Base-by-base conservation (phyloP, 1,284 basidiomycete genomes). In the Leccinum insigne region DNA sequence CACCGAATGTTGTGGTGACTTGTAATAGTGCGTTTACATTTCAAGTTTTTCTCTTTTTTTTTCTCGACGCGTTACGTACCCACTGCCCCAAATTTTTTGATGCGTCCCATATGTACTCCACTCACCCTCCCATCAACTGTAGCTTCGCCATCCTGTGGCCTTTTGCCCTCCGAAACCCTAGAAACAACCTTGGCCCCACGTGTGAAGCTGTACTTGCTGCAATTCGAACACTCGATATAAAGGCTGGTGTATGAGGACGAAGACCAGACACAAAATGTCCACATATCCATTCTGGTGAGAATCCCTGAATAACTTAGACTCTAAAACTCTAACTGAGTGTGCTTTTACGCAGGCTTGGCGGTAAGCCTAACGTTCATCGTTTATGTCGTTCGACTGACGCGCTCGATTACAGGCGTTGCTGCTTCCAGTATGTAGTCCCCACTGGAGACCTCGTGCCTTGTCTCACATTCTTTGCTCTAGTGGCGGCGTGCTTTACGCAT, bases 401-500 rank as follows among this genome's bases (percentile, higher is more conserved):
- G 4, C 56, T 60, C 52, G 47, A 57, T 54, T 9, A 56, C 60
- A 93, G 91, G 91, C 42, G 83, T 92, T 56, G 91, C 89, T 59
- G 91, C 91, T 49, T 92, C 91, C 44, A 86, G 92, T 93, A 75
- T 69, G 89, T 84, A 47, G 5, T 56, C 16, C 29, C 29, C 42
- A 56, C 65, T 11, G 23, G 52, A 38, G 10, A 44, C 42, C 42
- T 35, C 18, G 21, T 35, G 52, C 52, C 21, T 58, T 64, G 64
- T 5, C 52, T 66, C 47, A 66, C 58, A 56, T 42, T 54, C 52
- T 57, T n/a, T 68, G 47, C 63, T 69, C 32, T 65, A 95, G 93
- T 95, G 89, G 93, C 94, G 49, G 91, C 93, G 62, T 90, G 86
- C 71, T 92, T 86, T 74, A 95, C 93, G 0, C 94, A 96, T 80